These are phyloP conservation scores for Fusarium kyushuense DNA, from an alignment of 2,329 filamentous ascomycete species.

Conservation along the genomic window DNA sequence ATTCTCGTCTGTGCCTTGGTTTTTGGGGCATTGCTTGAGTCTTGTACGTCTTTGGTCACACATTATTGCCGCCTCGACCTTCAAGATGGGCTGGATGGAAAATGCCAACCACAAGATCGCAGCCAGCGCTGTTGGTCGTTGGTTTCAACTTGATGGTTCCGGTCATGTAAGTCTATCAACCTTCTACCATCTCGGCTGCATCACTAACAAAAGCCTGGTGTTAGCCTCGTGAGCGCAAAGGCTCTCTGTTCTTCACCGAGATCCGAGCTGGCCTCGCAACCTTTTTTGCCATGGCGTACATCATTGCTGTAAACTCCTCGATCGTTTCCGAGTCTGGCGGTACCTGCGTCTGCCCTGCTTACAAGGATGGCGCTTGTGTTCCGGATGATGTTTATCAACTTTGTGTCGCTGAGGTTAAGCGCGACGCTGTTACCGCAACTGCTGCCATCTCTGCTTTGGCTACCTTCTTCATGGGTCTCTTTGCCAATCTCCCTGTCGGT, in stretches of 20 bases:
- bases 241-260: conserved; percentile 84
- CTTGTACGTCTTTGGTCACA: conserved; percentile 16
- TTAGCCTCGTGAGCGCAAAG: conserved; percentile 77
- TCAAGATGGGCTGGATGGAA: conserved; percentile 62
- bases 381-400: conserved; percentile 69
- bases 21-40: conserved; percentile 17
- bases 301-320: conserved; percentile 65
- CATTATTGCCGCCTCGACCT: conserved; percentile 6
- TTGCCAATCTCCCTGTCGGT: conserved; percentile 74
- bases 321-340: conserved; percentile 75
- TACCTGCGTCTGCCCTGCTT: conserved; percentile 77
- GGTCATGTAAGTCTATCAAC: conserved; percentile 74
- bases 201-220: conserved; percentile 1
- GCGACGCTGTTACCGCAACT: conserved; percentile 86
- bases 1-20: background rate
- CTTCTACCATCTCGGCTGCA: background rate
- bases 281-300: conserved; percentile 74
- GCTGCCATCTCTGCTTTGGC: conserved; percentile 84
- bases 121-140: conserved; percentile 72
- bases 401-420: conserved; percentile 74
- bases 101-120: conserved; percentile 70
- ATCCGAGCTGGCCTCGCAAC: conserved; percentile 85
- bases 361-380: conserved; percentile 62
- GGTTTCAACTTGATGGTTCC: conserved; percentile 84
- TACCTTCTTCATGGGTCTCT: conserved; percentile 85